A percentile compares a stretch with the other conserved stretches of the same genome.
Evolutionary conservation across 495 filamentous ascomycete species (phyloP).

Genomic region (Penicillium riverlandense): DNA sequence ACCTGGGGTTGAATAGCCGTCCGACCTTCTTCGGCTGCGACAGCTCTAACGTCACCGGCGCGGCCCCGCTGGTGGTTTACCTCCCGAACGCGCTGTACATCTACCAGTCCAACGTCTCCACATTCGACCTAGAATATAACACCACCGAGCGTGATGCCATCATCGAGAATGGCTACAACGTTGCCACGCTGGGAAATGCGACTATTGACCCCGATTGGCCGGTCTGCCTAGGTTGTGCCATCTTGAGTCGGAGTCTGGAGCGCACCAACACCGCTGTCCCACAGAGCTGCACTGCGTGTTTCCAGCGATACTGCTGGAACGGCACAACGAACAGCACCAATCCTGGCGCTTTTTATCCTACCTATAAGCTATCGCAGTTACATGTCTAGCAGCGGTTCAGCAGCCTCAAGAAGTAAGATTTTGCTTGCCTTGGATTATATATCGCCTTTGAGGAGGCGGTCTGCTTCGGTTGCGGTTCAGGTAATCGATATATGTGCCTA

Average conservation of each 20-base stretch:
- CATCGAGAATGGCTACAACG: slow-evolving; percentile 76
- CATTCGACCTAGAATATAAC: slow-evolving; percentile 57
- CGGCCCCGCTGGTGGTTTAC: slow-evolving; percentile 75
- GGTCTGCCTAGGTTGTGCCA: slow-evolving; percentile 78
- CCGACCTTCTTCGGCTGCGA: slow-evolving; percentile 95
- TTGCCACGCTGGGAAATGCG: slow-evolving; percentile 76
- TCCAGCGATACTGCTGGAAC: slow-evolving; percentile 73
- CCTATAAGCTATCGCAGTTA: too few relatives aligned
- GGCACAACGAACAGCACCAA: slow-evolving; percentile 25
- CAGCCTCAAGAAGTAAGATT: too few relatives aligned
- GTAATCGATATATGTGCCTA: too few relatives aligned
- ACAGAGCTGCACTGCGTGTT: slow-evolving; percentile 64
- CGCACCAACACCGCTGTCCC: slow-evolving; percentile 59
- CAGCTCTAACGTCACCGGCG: slow-evolving; percentile 46
- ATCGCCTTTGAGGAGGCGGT: too few relatives aligned
- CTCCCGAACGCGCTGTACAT: slow-evolving; percentile 80
- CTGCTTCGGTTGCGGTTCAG: too few relatives aligned
- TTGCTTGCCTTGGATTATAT: too few relatives aligned
- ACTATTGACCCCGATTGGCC: slow-evolving; percentile 67
- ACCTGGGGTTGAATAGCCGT: slow-evolving; percentile 72
- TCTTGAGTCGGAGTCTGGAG: slow-evolving; percentile 67
- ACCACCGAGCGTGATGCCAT: slow-evolving; percentile 61
- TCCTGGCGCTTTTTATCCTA: slow-evolving; percentile 25
- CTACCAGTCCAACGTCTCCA: slow-evolving; percentile 63
- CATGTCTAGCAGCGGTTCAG: too few relatives aligned